Evolutionary conservation across 2,329 filamentous ascomycete species (phyloP).

Genomic region (Claviceps quebecensis): DNA sequence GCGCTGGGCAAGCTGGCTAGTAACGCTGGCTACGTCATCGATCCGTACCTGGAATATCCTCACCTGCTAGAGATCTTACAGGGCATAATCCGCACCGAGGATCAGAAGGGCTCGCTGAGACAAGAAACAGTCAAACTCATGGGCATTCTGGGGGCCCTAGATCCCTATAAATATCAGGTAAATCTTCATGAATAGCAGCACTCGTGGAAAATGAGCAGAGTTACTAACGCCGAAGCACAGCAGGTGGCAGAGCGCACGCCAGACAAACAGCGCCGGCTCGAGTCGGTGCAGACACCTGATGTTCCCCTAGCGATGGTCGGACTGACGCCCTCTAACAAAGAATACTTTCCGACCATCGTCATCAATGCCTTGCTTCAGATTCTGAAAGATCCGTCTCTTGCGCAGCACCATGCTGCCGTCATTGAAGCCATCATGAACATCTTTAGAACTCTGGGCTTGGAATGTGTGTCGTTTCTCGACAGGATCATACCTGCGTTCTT

Average conservation of each 20-base stretch:
- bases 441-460: slow-evolving; percentile 87
- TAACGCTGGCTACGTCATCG: slow-evolving; percentile 94
- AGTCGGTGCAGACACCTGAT: slow-evolving; percentile 62
- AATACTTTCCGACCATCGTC: slow-evolving; percentile 96
- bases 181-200: neutral
- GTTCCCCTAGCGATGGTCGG: slow-evolving; percentile 98
- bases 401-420: slow-evolving; percentile 82
- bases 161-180: slow-evolving; percentile 87
- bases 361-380: slow-evolving; percentile 92
- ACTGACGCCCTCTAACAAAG: slow-evolving; percentile 88
- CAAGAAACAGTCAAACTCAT: slow-evolving; percentile 95
- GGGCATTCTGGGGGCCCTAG: slow-evolving; percentile 85
- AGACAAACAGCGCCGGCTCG: slow-evolving; percentile 56
- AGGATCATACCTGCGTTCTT: slow-evolving; percentile 93
- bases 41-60: slow-evolving; percentile 89
- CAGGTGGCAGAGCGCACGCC: slow-evolving; percentile 83
- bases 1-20: slow-evolving; percentile 86
- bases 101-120: slow-evolving; percentile 66
- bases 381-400: slow-evolving; percentile 76
- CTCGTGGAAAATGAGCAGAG: neutral
- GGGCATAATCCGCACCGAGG: slow-evolving; percentile 84
- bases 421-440: slow-evolving; percentile 99
- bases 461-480: slow-evolving; percentile 88
- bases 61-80: slow-evolving; percentile 85
- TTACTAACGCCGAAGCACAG: slow-evolving; percentile 10